These are phyloP conservation scores for Blumeriella jaapii DNA, from an alignment of 2,329 filamentous ascomycete species.

Conservation along the genomic window DNA sequence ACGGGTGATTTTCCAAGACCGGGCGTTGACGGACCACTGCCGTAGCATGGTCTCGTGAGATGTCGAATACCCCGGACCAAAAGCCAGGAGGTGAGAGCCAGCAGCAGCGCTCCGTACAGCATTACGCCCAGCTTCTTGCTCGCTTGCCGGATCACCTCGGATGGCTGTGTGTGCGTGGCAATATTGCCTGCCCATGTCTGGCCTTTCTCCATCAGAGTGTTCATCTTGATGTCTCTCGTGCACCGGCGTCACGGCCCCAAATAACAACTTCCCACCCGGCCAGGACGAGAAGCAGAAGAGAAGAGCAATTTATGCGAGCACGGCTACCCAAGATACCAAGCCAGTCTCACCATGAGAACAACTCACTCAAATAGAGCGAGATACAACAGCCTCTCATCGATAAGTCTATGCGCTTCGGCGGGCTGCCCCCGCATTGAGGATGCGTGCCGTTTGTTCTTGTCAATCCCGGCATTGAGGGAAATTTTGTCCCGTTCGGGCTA, in stretches of 20 bases:
- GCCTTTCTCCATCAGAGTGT: no score
- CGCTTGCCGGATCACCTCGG: constrained; percentile 7
- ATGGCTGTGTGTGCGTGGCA: constrained; percentile 6
- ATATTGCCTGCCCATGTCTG: constrained; percentile 8
- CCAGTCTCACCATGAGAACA: no score
- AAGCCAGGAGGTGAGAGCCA: constrained; percentile 17
- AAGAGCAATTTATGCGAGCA: no score
- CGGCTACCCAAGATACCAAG: no score
- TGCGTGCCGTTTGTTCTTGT: constrained; percentile 15
- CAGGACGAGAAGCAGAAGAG: no score
- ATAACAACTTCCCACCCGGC: no score
- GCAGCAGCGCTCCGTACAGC: constrained; percentile 13
- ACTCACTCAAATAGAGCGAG: no score
- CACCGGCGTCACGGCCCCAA: no score
- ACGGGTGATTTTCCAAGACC: constrained; percentile 23
- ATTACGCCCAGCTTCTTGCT: constrained; percentile 16
- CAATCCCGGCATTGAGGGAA: constrained; percentile 14
- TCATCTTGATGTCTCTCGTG: no score
- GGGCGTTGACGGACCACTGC: constrained; percentile 18
- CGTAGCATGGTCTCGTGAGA: constrained; percentile 15
- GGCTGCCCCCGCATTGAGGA: constrained; percentile 13
- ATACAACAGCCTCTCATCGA: constrained; percentile 5
- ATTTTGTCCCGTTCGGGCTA: constrained; percentile 21
- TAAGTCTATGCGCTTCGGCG: constrained; percentile 8
- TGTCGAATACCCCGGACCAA: constrained; percentile 12